Evolutionary conservation across 441 rosid genomes (phyloP), one percentile per base, ranked within the genome.

Genomic region (Flueggea neowawraea): DNA sequence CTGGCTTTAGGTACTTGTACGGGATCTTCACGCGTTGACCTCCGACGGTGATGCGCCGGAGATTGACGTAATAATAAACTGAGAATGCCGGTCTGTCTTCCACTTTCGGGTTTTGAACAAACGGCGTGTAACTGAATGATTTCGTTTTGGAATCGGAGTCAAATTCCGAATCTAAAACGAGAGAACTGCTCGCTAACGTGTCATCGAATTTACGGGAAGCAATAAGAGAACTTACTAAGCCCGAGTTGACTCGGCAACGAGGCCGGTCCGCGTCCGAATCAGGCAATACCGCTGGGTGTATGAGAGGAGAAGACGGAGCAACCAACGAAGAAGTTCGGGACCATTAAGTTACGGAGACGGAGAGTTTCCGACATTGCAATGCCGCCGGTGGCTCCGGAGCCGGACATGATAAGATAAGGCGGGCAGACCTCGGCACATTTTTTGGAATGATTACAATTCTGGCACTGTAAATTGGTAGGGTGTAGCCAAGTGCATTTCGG

Each of bases 211-310:
- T 68, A 61, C 44, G 86, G 22, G 88, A 85, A 60, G 16, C 84
- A 80, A 58, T 78, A 83, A 43, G 85, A 78, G 71, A 83, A 82
- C 31, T 72, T 78, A 10, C 47, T 44, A 44, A 84, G 78, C 5
- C 75, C 72, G 6, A 85, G 79, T 69, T 83, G 88, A 32, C 67
- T 36, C 0, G 88, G 84, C 43, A 85, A 49, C 11, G 84, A 85
- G 13, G 79, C 63, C 11, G 57, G 60, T 22, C 84, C 80, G 0
- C 83, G 83, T 39, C 86, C 84, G 36, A 83, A 79, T 5, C 88
- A 84, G 0, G 84, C 90, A 33, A 85, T 77, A 33, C 91, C 86
- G 1, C 77, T 72, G 3, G 85, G 91, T 66, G 78, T 82, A 16
- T 55, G 67, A 48, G 76, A 70, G 59, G 91, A 82, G 45, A 70